Percentiles rank a stretch among this genome's conserved stretches.
These are phyloP conservation scores for Hortaea sp. DNA, from an alignment of 2,329 filamentous ascomycete genomes.

Conservation along the genomic window DNA sequence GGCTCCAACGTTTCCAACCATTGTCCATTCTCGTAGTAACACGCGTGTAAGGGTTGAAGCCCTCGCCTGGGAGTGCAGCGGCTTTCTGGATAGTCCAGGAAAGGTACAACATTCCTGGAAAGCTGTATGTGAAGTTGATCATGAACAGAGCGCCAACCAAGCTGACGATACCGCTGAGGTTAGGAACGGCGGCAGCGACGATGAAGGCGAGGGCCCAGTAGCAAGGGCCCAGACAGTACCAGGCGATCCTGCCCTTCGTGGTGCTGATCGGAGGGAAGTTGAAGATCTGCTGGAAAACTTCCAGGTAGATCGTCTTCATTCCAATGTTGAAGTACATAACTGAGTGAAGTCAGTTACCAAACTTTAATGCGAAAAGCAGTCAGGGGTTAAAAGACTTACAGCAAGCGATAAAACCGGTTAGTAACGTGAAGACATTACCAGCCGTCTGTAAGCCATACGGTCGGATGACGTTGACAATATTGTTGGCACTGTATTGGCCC, in stretches of 20 bases:
- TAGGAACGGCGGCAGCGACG: constrained; percentile 44
- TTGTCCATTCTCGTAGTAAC: constrained; percentile 23
- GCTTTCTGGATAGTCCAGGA: constrained; percentile 33
- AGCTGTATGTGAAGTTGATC: constrained; percentile 49
- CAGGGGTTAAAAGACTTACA: constrained; percentile 2
- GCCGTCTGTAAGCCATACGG: constrained; percentile 29
- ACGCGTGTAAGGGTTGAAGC: constrained; percentile 34
- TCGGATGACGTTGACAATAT: constrained; percentile 29
- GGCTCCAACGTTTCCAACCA: constrained; percentile 31
- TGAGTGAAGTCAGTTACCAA: constrained; percentile 2
- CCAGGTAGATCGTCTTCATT: constrained; percentile 42
- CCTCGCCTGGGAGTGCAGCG: constrained; percentile 33
- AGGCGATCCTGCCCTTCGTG: constrained; percentile 41
- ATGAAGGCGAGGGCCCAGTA: constrained; percentile 50
- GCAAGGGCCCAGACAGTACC: constrained; percentile 41
- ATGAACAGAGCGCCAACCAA: constrained; percentile 46
- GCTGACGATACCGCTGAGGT: constrained; percentile 25
- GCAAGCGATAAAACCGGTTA: constrained; percentile 26
- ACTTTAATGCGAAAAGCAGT: neutral
- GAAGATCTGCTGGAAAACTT: constrained; percentile 43
- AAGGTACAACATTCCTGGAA: constrained; percentile 42
- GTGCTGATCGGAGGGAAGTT: constrained; percentile 39
- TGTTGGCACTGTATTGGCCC: constrained; percentile 36
- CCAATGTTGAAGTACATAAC: constrained; percentile 34
- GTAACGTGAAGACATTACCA: constrained; percentile 29